phyloP scores from a whole-genome alignment of 768 basidiomycete species.

The Polyporus arcularius region DNA sequence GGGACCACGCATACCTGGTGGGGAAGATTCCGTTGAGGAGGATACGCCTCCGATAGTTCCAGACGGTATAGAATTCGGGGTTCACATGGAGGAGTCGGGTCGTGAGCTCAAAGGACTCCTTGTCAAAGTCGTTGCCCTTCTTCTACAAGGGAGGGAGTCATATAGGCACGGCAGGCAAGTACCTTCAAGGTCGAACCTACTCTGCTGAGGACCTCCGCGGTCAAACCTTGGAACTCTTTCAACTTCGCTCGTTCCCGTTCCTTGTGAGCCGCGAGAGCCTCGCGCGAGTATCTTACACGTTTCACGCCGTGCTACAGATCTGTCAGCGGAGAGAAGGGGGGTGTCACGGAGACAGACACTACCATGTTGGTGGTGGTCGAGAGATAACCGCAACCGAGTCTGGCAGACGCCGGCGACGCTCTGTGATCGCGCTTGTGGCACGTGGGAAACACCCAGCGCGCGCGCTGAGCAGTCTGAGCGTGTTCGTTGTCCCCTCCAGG shows the following conservation, averaged over 20 bases:
- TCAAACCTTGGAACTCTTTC: constrained; percentile 68
- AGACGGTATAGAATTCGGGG: constrained; percentile 94
- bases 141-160: constrained; percentile 50
- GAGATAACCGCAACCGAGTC: background rate
- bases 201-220: constrained; percentile 61
- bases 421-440: constrained; percentile 10
- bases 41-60: constrained; percentile 92
- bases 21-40: constrained; percentile 72
- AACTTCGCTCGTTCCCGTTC: constrained; percentile 77
- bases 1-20: constrained; percentile 46
- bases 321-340: background rate
- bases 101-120: constrained; percentile 77
- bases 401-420: constrained; percentile 7
- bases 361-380: constrained; percentile 11
- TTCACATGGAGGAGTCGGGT: constrained; percentile 77
- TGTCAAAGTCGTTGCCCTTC: constrained; percentile 62
- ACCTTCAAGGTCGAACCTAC: constrained; percentile 37
- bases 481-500: background rate
- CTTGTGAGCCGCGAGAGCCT: constrained; percentile 66
- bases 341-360: background rate
- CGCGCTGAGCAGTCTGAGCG: background rate
- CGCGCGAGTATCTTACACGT: constrained; percentile 56
- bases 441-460: background rate
- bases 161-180: constrained; percentile 10
- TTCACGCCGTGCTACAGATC: constrained; percentile 66